Evolutionary conservation across 2,329 filamentous ascomycete species (phyloP).

Genomic region (Proliferodiscus dingleyae): DNA sequence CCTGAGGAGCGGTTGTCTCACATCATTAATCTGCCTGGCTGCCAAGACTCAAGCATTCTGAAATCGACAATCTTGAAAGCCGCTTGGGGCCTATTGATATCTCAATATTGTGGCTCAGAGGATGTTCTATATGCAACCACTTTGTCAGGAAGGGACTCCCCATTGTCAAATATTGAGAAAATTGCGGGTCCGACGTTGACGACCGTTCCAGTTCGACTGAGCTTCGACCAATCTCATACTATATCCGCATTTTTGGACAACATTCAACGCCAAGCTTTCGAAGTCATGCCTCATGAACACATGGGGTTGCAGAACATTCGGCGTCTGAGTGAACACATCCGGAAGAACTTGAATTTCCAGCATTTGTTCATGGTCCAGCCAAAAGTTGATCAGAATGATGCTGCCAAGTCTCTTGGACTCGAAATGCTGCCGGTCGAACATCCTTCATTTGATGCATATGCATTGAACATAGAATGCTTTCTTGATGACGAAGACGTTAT

Average conservation of each 20-base stretch:
- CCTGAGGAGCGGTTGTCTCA: too few relatives aligned
- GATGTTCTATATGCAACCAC: constrained; percentile 39
- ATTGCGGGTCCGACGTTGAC: constrained; percentile 40
- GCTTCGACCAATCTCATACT: not conserved
- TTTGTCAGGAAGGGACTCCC: constrained; percentile 35
- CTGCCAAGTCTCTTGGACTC: not conserved
- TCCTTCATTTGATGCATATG: too few relatives aligned
- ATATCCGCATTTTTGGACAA: constrained; percentile 18
- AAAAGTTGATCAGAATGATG: not conserved
- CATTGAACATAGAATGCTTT: too few relatives aligned
- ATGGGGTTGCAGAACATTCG: constrained; percentile 12
- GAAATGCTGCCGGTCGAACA: too few relatives aligned
- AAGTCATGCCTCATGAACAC: constrained; percentile 36
- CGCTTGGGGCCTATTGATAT: constrained; percentile 36
- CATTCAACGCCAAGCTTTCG: constrained; percentile 41
- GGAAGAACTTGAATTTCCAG: constrained; percentile 10
- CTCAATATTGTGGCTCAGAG: constrained; percentile 33
- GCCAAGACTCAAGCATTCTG: too few relatives aligned
- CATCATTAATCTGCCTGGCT: too few relatives aligned
- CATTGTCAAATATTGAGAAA: constrained; percentile 34
- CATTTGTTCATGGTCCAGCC: constrained; percentile 14
- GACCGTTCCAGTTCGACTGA: constrained; percentile 11
- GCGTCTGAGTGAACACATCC: constrained; percentile 6
- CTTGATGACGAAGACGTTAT: too few relatives aligned
- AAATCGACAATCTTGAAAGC: constrained; percentile 41